Conservation (phyloP, 805 yeast species). For the Cyberlindnera euphorbiiphila region DNA sequence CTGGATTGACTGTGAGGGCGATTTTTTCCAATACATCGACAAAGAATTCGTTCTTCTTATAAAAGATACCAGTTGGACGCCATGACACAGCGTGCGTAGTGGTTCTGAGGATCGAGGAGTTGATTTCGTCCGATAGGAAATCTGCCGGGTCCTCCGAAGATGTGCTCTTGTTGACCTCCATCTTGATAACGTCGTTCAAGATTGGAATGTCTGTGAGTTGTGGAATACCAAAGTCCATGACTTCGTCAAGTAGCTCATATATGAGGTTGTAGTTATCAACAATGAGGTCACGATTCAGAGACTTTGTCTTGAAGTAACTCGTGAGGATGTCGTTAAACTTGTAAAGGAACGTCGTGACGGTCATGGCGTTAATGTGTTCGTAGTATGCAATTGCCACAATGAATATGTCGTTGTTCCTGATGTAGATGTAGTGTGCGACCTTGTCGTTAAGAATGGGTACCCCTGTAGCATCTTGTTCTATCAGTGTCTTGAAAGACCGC, state of each 20-base stretch:
- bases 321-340: slow-evolving; percentile 41
- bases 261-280: slow-evolving; percentile 70
- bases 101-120: slow-evolving; percentile 71
- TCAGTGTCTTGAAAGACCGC: slow-evolving; percentile 48
- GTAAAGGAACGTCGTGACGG: slow-evolving; percentile 52
- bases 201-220: slow-evolving; percentile 80
- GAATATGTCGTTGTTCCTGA: slow-evolving; percentile 46
- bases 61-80: slow-evolving; percentile 89
- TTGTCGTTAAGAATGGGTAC: slow-evolving; percentile 31
- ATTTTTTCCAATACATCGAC: slow-evolving; percentile 78
- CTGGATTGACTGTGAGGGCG: slow-evolving; percentile 59
- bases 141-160: slow-evolving; percentile 5
- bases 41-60: slow-evolving; percentile 86
- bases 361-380: slow-evolving; percentile 47
- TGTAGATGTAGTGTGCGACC: slow-evolving; percentile 54
- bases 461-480: slow-evolving; percentile 28
- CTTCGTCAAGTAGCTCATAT: slow-evolving; percentile 83
- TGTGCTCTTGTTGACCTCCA: slow-evolving; percentile 34
- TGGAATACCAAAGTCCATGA: slow-evolving; percentile 84
- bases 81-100: slow-evolving; percentile 79
- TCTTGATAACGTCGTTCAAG: slow-evolving; percentile 71
- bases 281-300: slow-evolving; percentile 54
- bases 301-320: slow-evolving; percentile 37
- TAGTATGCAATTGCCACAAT: slow-evolving; percentile 23
- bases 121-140: slow-evolving; percentile 33